phyloP scores from a whole-genome alignment of 441 rosid genomes.

The Sinapis alba region DNA sequence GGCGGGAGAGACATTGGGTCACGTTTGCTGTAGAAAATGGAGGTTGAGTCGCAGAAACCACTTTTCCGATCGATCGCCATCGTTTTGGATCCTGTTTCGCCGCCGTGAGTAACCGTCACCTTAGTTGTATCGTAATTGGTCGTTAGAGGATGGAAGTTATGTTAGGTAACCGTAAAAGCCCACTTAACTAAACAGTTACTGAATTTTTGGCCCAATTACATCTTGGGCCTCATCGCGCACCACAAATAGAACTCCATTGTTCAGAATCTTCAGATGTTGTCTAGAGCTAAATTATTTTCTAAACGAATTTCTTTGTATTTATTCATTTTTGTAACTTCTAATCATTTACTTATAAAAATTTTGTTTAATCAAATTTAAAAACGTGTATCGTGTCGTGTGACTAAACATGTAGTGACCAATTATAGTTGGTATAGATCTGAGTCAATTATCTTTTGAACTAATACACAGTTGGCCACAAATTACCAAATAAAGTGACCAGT shows the following conservation, averaged over 20 bases:
- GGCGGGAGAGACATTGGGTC: conserved; percentile 59
- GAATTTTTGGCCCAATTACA: not conserved
- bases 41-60: conserved; percentile 64
- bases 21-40: conserved; percentile 76
- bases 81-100: not conserved
- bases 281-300: not conserved
- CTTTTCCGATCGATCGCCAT: conserved; percentile 22
- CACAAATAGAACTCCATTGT: not conserved
- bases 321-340: too few relatives aligned
- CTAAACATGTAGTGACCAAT: too few relatives aligned
- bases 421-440: too few relatives aligned
- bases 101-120: not conserved
- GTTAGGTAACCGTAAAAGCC: not conserved
- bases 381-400: too few relatives aligned
- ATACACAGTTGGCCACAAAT: too few relatives aligned
- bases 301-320: too few relatives aligned
- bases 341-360: too few relatives aligned
- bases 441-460: too few relatives aligned
- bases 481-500: too few relatives aligned
- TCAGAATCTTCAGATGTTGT: not conserved
- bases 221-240: not conserved
- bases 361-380: too few relatives aligned
- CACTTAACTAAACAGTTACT: not conserved
- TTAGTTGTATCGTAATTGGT: not conserved
- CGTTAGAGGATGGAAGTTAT: not conserved